Evolutionary conservation across 768 basidiomycete genomes (phyloP).

Genomic region (Naganishia antarctica): DNA sequence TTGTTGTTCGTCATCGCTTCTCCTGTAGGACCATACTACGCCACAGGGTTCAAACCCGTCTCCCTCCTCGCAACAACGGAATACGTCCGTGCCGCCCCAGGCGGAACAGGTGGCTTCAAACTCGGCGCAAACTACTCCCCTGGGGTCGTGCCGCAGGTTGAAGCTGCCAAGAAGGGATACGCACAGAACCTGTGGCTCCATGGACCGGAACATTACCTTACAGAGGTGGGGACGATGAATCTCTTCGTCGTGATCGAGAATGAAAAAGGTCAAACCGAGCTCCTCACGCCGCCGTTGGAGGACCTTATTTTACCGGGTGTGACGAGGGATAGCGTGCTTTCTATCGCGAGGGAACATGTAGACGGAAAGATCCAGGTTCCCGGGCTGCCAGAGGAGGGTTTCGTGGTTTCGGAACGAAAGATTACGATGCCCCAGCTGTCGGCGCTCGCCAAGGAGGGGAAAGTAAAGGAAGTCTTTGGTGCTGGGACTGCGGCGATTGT

Average conservation of each 20-base stretch:
- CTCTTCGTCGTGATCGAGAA: slow-evolving; percentile 64
- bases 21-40: slow-evolving; percentile 35
- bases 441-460: slow-evolving; percentile 56
- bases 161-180: slow-evolving; percentile 65
- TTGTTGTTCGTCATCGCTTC: slow-evolving; percentile 76
- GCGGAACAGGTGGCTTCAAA: slow-evolving; percentile 87
- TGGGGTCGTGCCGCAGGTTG: slow-evolving; percentile 68
- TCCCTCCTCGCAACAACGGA: slow-evolving; percentile 80
- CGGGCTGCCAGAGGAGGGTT: slow-evolving; percentile 52
- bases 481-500: slow-evolving; percentile 63
- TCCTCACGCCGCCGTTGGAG: slow-evolving; percentile 82
- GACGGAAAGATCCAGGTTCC: slow-evolving; percentile 51
- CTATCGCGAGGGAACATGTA: slow-evolving; percentile 63
- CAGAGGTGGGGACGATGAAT: slow-evolving; percentile 72
- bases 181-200: slow-evolving; percentile 74
- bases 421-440: slow-evolving; percentile 61
- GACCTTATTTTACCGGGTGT: slow-evolving; percentile 90
- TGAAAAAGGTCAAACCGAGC: slow-evolving; percentile 60
- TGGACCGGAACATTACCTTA: slow-evolving; percentile 58
- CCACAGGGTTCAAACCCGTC: slow-evolving; percentile 79
- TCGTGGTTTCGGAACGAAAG: slow-evolving; percentile 56
- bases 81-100: slow-evolving; percentile 76
- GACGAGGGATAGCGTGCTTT: slow-evolving; percentile 60
- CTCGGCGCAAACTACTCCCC: slow-evolving; percentile 72
- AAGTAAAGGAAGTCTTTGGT: slow-evolving; percentile 74